Evolutionary conservation across 352 stramenopile species (phyloP).

Genomic region (Phytophthora aleatoria): DNA sequence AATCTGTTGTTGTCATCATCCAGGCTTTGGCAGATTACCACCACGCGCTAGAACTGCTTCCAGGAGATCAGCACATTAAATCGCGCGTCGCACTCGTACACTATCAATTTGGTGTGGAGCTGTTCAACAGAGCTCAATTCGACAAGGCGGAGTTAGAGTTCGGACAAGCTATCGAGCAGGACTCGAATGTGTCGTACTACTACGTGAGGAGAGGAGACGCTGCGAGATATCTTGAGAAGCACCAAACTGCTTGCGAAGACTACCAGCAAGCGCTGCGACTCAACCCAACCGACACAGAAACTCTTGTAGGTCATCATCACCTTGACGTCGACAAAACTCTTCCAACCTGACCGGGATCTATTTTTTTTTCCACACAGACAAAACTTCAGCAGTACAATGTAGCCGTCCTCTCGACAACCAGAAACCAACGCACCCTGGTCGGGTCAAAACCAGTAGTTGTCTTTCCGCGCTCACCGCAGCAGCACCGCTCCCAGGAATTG

Average conservation of each 20-base stretch:
- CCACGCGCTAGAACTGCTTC: conserved; percentile 63
- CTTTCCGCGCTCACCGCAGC: conserved; percentile 22
- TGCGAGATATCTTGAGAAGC: conserved; percentile 74
- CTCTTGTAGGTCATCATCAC: conserved; percentile 35
- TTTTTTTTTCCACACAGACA: conserved; percentile 30
- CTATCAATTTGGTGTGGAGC: conserved; percentile 81
- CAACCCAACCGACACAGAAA: conserved; percentile 65
- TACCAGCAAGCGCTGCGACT: conserved; percentile 59
- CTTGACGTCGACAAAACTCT: neutral
- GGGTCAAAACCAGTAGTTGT: conserved; percentile 2
- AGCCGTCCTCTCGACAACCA: conserved; percentile 3
- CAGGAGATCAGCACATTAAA: conserved; percentile 52
- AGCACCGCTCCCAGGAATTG: conserved; percentile 26
- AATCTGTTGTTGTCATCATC: conserved; percentile 1
- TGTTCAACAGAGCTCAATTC: conserved; percentile 79
- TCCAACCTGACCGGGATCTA: neutral
- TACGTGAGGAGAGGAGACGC: conserved; percentile 75
- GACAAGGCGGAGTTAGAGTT: conserved; percentile 78
- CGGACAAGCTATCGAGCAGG: conserved; percentile 49
- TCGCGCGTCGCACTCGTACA: conserved; percentile 75
- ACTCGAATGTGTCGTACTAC: conserved; percentile 60
- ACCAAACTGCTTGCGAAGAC: conserved; percentile 54
- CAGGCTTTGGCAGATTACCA: conserved; percentile 85
- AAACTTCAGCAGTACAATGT: conserved; percentile 70
- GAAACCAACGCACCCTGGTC: conserved; percentile 21